phyloP scores from a whole-genome alignment of 2,329 filamentous ascomycete species.

The Aspergillus melleus region DNA sequence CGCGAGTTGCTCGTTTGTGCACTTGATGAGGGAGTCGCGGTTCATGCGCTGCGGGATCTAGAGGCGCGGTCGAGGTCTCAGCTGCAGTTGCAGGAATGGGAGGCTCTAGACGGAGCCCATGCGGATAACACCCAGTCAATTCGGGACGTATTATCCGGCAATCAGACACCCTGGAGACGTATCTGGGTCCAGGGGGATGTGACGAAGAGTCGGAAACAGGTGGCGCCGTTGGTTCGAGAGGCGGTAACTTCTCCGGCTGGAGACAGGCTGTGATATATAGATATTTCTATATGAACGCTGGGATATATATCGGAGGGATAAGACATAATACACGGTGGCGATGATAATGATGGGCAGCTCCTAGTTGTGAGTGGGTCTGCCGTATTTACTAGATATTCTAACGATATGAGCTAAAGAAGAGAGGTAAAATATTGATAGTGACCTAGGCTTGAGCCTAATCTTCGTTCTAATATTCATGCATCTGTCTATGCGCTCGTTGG shows the following conservation, averaged over 20 bases:
- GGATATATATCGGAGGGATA: not conserved
- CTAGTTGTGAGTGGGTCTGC: not conserved
- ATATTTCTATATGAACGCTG: not conserved
- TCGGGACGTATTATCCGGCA: conserved; percentile 12
- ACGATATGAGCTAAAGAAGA: not conserved
- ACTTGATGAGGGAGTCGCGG: conserved; percentile 38
- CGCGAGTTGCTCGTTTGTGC: conserved; percentile 54
- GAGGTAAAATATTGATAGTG: not conserved
- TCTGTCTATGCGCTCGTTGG: conserved; percentile 4
- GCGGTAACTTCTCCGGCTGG: conserved; percentile 34
- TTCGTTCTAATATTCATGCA: conserved; percentile 1
- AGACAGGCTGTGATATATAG: not conserved
- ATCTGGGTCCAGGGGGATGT: conserved; percentile 60
- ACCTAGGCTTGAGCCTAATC: not conserved
- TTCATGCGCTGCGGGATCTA: conserved; percentile 47
- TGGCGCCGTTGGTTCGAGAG: conserved; percentile 59
- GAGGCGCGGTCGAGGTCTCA: conserved; percentile 42
- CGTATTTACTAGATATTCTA: not conserved
- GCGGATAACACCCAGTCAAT: conserved; percentile 19
- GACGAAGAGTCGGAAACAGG: conserved; percentile 62
- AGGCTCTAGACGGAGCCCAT: conserved; percentile 26
- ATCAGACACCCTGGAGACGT: conserved; percentile 41
- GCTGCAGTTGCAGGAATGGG: conserved; percentile 44
- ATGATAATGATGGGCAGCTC: not conserved
- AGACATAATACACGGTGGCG: too few relatives aligned